Percentiles rank a stretch among this genome's conserved stretches.
Conservation (phyloP, 768 basidiomycete genomes). For the Butyriboletus loyo region DNA sequence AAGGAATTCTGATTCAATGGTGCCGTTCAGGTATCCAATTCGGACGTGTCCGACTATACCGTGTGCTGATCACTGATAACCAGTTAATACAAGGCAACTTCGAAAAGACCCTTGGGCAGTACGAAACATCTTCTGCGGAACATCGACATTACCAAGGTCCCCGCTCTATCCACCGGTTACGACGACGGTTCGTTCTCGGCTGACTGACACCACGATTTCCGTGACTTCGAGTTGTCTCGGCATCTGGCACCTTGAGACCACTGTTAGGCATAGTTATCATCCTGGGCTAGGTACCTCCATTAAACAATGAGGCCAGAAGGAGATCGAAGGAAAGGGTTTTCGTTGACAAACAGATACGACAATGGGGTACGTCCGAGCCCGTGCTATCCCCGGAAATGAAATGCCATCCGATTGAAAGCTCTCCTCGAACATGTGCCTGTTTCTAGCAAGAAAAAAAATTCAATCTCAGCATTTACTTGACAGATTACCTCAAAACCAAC, state of each 20-base stretch:
- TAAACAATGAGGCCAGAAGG: too few relatives aligned
- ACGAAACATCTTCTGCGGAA: too few relatives aligned
- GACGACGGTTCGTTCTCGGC: background rate
- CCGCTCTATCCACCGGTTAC: background rate
- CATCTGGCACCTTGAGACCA: background rate
- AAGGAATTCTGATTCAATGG: background rate
- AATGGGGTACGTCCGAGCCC: background rate
- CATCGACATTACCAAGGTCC: too few relatives aligned
- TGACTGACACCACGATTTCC: too few relatives aligned
- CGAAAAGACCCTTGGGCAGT: too few relatives aligned
- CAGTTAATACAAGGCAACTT: too few relatives aligned
- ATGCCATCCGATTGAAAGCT: background rate
- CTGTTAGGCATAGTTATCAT: background rate
- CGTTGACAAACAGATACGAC: background rate
- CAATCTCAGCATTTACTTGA: too few relatives aligned
- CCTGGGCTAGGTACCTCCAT: background rate
- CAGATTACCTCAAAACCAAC: background rate
- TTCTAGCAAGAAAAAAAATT: background rate
- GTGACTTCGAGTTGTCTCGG: too few relatives aligned
- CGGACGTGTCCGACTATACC: background rate
- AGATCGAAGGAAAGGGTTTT: background rate
- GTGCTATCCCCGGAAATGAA: background rate
- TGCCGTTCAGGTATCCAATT: background rate
- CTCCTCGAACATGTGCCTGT: background rate
- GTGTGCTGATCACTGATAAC: background rate